Percentiles rank a stretch among this genome's conserved stretches.
Conservation (phyloP, 2,329 filamentous ascomycete genomes). For the Aspergillus brasiliensis region DNA sequence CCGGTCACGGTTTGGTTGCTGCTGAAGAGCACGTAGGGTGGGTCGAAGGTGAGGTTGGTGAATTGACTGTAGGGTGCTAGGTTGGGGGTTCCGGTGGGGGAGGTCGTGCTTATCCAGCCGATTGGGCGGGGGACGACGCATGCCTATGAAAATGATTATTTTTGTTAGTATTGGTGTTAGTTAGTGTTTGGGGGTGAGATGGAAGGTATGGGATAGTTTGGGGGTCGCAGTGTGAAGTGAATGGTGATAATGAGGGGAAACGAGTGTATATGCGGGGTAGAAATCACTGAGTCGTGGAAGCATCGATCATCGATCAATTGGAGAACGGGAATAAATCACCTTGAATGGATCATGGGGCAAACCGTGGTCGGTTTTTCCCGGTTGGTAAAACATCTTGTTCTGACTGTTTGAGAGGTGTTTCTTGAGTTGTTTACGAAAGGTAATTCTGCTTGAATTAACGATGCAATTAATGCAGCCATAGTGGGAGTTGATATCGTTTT, state of each 20-base stretch:
- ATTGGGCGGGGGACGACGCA: slow-evolving; percentile 65
- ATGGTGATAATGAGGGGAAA: not conserved
- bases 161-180: slow-evolving; percentile 15
- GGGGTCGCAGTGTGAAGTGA: not conserved
- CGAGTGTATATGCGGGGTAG: no score
- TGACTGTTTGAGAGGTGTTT: not conserved
- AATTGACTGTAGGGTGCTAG: slow-evolving; percentile 65
- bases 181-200: no score
- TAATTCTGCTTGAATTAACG: no score
- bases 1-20: slow-evolving; percentile 56
- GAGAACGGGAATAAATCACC: no score
- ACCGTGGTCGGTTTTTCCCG: slow-evolving; percentile 54
- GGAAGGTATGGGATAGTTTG: slow-evolving; percentile 23
- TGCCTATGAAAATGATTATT: slow-evolving; percentile 30
- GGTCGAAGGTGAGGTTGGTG: slow-evolving; percentile 65
- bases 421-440: not conserved
- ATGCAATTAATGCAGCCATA: not conserved
- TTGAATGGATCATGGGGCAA: slow-evolving; percentile 60
- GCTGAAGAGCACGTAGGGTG: slow-evolving; percentile 64
- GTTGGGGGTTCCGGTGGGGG: slow-evolving; percentile 52
- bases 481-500: no score
- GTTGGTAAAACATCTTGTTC: slow-evolving; percentile 54
- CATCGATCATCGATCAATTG: no score
- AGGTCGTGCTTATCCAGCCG: slow-evolving; percentile 63
- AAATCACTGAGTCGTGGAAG: no score